Evolutionary conservation across 805 yeast genomes (phyloP).

Genomic region (Lipomyces yamanashiensis): DNA sequence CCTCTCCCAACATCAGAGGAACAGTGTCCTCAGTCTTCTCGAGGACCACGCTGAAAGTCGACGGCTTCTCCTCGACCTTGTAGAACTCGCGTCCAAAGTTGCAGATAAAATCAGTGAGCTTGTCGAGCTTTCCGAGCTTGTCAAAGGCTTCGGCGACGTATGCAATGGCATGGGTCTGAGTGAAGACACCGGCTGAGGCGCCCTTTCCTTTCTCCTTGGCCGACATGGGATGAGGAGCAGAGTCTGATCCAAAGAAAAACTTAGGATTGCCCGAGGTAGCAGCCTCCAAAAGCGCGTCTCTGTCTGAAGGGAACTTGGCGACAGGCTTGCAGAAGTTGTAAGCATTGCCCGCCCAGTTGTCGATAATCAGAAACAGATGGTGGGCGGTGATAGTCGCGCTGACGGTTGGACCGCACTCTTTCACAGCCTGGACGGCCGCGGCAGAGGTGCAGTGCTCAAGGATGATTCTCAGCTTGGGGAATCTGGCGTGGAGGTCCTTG

Average conservation of each 20-base stretch:
- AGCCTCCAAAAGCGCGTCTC: conserved; percentile 78
- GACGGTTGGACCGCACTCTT: conserved; percentile 71
- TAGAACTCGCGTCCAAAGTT: conserved; percentile 77
- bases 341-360: conserved; percentile 96
- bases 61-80: conserved; percentile 54
- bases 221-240: conserved; percentile 93
- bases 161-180: conserved; percentile 80
- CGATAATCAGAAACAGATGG: conserved; percentile 85
- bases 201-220: conserved; percentile 77
- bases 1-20: conserved; percentile 60
- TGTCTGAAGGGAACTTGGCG: conserved; percentile 88
- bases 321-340: conserved; percentile 97
- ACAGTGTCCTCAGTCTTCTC: conserved; percentile 55
- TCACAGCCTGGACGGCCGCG: conserved; percentile 81
- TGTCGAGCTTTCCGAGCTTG: conserved; percentile 61
- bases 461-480: conserved; percentile 84
- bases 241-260: conserved; percentile 96
- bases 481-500: conserved; percentile 72
- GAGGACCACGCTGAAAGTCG: conserved; percentile 56
- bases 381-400: conserved; percentile 97
- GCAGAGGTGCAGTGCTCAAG: conserved; percentile 94
- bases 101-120: conserved; percentile 73
- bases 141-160: conserved; percentile 90
- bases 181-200: conserved; percentile 98
- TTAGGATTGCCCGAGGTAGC: conserved; percentile 90